phyloP scores from a whole-genome alignment of 2,329 filamentous ascomycete species.

The Colletotrichum godetiae region DNA sequence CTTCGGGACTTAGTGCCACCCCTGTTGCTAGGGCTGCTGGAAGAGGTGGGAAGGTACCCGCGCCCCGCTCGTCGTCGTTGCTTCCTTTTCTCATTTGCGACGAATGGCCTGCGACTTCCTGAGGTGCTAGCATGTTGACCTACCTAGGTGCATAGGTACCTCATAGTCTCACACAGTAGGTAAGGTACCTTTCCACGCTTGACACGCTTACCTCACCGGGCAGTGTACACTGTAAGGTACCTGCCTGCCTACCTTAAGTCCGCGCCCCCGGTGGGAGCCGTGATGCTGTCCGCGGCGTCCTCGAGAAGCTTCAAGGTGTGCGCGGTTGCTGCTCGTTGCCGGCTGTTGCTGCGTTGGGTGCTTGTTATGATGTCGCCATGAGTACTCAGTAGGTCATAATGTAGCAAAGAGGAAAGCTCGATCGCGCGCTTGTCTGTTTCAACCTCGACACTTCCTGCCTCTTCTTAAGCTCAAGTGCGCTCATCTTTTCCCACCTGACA shows the following conservation, averaged over 20 bases:
- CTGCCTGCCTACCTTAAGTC: no score
- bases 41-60: slow-evolving; percentile 4
- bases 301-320: slow-evolving; percentile 4
- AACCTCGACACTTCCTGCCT: not conserved
- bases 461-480: slow-evolving; percentile 2
- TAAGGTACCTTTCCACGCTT: not conserved
- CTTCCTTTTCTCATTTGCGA: slow-evolving; percentile 24
- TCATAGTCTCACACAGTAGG: no score
- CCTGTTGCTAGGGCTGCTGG: slow-evolving; percentile 29
- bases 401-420: not conserved
- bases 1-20: not conserved
- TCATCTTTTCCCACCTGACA: slow-evolving; percentile 3
- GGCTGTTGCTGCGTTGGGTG: slow-evolving; percentile 19
- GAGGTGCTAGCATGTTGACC: not conserved
- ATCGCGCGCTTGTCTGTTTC: slow-evolving; percentile 6
- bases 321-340: slow-evolving; percentile 12
- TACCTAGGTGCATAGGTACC: no score
- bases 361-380: slow-evolving; percentile 27
- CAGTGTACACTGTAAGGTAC: not conserved
- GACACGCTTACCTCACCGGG: not conserved
- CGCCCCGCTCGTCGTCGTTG: not conserved
- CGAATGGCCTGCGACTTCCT: slow-evolving; percentile 4
- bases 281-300: slow-evolving; percentile 9
- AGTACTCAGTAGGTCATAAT: not conserved
- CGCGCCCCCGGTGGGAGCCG: slow-evolving; percentile 17